Evolutionary conservation across 2,329 filamentous ascomycete species (phyloP).

Genomic region (Aspergillus phoenicis): DNA sequence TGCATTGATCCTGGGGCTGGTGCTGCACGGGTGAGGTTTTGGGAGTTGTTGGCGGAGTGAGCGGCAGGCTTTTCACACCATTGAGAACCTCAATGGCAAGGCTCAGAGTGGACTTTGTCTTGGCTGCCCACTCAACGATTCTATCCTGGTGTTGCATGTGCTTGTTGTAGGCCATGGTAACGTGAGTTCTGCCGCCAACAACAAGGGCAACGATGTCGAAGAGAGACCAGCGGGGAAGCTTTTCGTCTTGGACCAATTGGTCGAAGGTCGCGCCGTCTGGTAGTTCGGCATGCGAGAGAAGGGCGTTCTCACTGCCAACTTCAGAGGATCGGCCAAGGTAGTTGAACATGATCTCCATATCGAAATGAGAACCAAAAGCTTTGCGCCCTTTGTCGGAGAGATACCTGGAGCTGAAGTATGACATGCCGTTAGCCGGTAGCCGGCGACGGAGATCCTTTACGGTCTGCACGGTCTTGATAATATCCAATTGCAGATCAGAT

Average conservation of each 20-base stretch:
- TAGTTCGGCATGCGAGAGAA: not conserved
- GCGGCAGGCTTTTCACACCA: not conserved
- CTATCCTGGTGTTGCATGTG: slow-evolving; percentile 1
- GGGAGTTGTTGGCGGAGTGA: not conserved
- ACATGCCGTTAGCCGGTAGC: slow-evolving; percentile 10
- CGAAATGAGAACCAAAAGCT: not conserved
- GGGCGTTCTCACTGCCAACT: slow-evolving; percentile 3
- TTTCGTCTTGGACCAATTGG: not conserved
- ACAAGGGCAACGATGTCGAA: slow-evolving; percentile 9
- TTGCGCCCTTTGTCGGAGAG: slow-evolving; percentile 3
- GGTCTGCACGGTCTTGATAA: not conserved
- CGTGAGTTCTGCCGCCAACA: not conserved
- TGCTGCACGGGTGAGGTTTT: not conserved
- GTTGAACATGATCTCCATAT: slow-evolving; percentile 17
- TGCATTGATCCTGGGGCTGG: not conserved
- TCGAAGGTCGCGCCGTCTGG: slow-evolving; percentile 1
- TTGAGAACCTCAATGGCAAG: not conserved
- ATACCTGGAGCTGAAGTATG: slow-evolving; percentile 16
- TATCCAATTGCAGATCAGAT: not conserved
- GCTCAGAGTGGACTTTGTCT: not conserved
- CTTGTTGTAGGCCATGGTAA: not conserved
- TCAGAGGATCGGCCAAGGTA: slow-evolving; percentile 9
- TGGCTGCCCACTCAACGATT: not conserved
- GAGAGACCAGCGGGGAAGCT: slow-evolving; percentile 8
- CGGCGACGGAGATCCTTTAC: slow-evolving; percentile 9